Conservation (phyloP, 2,329 filamentous ascomycete species). For the Helicocarpus griseus region DNA sequence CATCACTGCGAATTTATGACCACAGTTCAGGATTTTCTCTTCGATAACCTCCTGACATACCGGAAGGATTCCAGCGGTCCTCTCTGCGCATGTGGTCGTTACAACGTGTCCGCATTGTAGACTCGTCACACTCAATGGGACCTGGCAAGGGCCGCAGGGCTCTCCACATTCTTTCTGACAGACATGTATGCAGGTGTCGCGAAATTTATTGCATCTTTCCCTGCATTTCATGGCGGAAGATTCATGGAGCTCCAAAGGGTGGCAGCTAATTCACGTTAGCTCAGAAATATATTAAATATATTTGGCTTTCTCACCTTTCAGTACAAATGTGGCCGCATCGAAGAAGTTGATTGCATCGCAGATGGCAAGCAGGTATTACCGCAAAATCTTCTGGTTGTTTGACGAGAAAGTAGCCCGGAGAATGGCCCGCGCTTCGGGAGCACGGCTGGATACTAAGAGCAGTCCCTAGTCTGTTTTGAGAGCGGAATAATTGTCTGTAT, state of each 20-base stretch:
- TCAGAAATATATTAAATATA: neutral
- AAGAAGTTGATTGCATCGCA: slow-evolving; percentile 14
- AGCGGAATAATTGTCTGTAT: slow-evolving; percentile 12
- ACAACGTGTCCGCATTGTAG: slow-evolving; percentile 14
- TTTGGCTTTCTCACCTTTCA: slow-evolving; percentile 4
- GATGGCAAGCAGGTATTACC: slow-evolving; percentile 13
- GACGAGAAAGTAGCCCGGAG: slow-evolving; percentile 8
- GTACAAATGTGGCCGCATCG: slow-evolving; percentile 18
- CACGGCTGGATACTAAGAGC: slow-evolving; percentile 16
- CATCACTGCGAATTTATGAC: slow-evolving; percentile 11
- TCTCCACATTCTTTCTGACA: slow-evolving; percentile 15
- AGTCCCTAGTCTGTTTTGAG: slow-evolving; percentile 14
- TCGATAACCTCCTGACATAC: slow-evolving; percentile 10
- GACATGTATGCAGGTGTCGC: slow-evolving; percentile 12
- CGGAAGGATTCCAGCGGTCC: slow-evolving; percentile 4
- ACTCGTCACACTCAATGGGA: slow-evolving; percentile 2
- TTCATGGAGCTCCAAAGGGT: slow-evolving; percentile 14
- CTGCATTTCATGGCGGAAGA: slow-evolving; percentile 11
- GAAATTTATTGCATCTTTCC: slow-evolving; percentile 11
- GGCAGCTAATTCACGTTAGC: slow-evolving; percentile 10
- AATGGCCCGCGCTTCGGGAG: slow-evolving; percentile 14
- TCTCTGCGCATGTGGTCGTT: slow-evolving; percentile 12
- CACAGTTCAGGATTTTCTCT: slow-evolving; percentile 10
- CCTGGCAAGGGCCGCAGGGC: slow-evolving; percentile 12
- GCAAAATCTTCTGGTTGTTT: slow-evolving; percentile 17